Percentiles rank a stretch among this genome's conserved stretches.
Conservation (phyloP, 2,329 filamentous ascomycete genomes). For the Clarireedia monteithiana region DNA sequence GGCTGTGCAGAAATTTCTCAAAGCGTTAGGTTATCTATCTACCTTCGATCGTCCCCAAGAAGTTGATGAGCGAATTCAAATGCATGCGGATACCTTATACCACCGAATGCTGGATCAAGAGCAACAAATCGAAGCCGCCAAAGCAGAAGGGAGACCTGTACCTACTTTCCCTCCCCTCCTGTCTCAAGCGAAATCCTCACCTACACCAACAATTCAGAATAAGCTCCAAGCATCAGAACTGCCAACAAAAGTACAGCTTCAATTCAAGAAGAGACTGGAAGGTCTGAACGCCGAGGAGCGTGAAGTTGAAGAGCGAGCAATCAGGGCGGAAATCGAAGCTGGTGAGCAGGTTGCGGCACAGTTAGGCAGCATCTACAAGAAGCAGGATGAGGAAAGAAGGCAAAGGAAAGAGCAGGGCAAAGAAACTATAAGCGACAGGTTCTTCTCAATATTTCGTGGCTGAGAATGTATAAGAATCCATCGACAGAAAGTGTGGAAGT, state of each 20-base stretch:
- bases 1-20: conserved; percentile 64
- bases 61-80: conserved; percentile 82
- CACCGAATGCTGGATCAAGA: conserved; percentile 83
- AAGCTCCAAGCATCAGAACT: conserved; percentile 25
- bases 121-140: conserved; percentile 60
- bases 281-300: conserved; percentile 51
- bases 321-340: conserved; percentile 53
- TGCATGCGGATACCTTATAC: conserved; percentile 90
- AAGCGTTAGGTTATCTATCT: conserved; percentile 79
- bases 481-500: too few relatives aligned
- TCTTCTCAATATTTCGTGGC: conserved; percentile 27
- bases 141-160: conserved; percentile 48
- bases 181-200: conserved; percentile 10
- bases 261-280: conserved; percentile 47
- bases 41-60: conserved; percentile 55
- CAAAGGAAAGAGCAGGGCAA: conserved; percentile 48
- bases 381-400: conserved; percentile 46
- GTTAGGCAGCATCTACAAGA: conserved; percentile 46
- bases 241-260: conserved; percentile 42
- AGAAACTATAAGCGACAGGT: conserved; percentile 35
- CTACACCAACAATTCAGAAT: conserved; percentile 10
- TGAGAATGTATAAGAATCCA: background rate
- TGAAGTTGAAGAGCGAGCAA: conserved; percentile 53
- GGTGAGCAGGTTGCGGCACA: conserved; percentile 51
- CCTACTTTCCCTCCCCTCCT: conserved; percentile 55